Evolutionary conservation across 331 rosid genomes (phyloP).

Genomic region (Stylosanthes scabra): DNA sequence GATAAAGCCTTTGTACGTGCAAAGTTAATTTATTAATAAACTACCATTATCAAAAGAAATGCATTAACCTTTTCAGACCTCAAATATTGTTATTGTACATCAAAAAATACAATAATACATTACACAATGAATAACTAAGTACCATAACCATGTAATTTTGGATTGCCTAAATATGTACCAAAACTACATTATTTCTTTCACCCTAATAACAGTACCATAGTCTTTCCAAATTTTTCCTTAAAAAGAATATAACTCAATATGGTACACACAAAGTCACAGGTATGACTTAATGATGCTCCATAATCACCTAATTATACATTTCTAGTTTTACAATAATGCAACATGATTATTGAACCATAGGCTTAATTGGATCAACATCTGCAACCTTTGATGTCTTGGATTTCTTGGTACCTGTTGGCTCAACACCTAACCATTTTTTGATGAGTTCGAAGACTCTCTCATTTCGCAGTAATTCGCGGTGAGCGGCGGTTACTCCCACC

Average conservation of each 20-base stretch:
- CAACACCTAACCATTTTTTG: conserved; percentile 77
- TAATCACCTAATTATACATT: too few species aligned
- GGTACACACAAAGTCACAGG: neutral
- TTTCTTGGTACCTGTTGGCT: conserved; percentile 49
- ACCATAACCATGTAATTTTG: neutral
- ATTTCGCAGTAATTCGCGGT: conserved; percentile 65
- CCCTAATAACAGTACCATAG: conserved; percentile 19
- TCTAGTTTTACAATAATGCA: neutral
- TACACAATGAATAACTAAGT: conserved; percentile 22
- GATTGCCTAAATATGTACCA: conserved; percentile 15
- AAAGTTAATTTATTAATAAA: too few species aligned
- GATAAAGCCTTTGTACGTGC: too few species aligned
- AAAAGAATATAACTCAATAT: conserved; percentile 4
- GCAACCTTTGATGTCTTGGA: conserved; percentile 69
- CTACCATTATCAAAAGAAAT: too few species aligned
- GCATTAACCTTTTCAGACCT: neutral
- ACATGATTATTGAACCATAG: conserved; percentile 32
- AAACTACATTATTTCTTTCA: conserved; percentile 16
- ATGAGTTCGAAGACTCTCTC: conserved; percentile 59
- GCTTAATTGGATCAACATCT: conserved; percentile 42
- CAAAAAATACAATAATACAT: neutral
- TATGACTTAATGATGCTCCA: neutral
- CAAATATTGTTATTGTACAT: conserved; percentile 21
- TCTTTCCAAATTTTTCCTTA: neutral
- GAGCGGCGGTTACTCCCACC: conserved; percentile 68